These are phyloP conservation scores for Grosmannia clavigera DNA, from an alignment of 2,329 filamentous ascomycete genomes.

Conservation along the genomic window DNA sequence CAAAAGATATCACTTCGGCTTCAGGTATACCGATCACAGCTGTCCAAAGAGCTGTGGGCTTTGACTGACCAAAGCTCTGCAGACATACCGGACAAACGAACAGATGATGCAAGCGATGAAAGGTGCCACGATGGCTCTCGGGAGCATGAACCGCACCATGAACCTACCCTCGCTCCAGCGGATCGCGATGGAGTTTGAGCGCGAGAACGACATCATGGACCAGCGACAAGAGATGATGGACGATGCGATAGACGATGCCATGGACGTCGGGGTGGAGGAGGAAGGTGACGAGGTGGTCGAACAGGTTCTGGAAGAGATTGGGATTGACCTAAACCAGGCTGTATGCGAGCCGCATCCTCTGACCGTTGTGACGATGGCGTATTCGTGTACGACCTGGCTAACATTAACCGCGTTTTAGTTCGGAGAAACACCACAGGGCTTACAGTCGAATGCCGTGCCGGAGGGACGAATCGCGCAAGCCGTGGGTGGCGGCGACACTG, in stretches of 20 bases:
- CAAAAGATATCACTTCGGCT: conserved; percentile 92
- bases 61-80: not conserved
- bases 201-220: conserved; percentile 99
- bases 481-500: conserved; percentile 50
- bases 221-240: conserved; percentile 99
- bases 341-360: conserved; percentile 34
- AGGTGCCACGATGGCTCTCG: conserved; percentile 80
- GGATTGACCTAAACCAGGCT: conserved; percentile 78
- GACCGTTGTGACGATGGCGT: not conserved
- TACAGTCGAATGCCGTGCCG: conserved; percentile 60
- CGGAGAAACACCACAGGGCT: conserved; percentile 76
- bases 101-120: conserved; percentile 99
- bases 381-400: not conserved
- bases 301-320: conserved; percentile 92
- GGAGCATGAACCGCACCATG: conserved; percentile 97
- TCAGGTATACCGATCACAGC: conserved; percentile 46
- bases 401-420: conserved; percentile 41
- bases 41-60: not conserved
- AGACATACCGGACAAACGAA: conserved; percentile 97
- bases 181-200: conserved; percentile 98
- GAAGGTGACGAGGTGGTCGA: conserved; percentile 96
- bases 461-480: conserved; percentile 79
- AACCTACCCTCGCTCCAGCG: conserved; percentile 89
- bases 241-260: conserved; percentile 94
- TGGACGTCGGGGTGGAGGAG: conserved; percentile 79